Conservation (phyloP, 371 early-diverging fungal species). For the Funneliformis caledonium region DNA sequence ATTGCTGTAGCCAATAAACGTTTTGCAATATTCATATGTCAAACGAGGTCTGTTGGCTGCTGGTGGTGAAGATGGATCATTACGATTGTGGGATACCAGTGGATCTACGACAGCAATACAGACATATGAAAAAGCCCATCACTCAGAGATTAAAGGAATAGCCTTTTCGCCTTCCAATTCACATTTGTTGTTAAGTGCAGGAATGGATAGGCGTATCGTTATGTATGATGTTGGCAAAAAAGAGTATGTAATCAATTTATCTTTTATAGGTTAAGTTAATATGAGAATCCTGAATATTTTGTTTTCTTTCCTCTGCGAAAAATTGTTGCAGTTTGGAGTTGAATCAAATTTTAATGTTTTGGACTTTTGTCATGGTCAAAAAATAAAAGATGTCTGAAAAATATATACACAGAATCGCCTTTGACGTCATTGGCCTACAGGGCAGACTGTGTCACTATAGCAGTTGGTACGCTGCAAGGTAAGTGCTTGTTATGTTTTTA, state of each 20-base stretch:
- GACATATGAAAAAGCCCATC: slow-evolving; percentile 52
- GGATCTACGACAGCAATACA: slow-evolving; percentile 46
- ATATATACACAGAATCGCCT: slow-evolving; percentile 44
- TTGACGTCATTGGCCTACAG: slow-evolving; percentile 52
- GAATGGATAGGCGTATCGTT: slow-evolving; percentile 54
- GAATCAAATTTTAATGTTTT: background rate
- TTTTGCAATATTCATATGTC: slow-evolving; percentile 49
- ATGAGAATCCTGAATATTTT: background rate
- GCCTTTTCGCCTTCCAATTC: slow-evolving; percentile 60
- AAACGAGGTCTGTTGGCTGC: slow-evolving; percentile 53
- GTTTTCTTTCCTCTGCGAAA: background rate
- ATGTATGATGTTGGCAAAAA: slow-evolving; percentile 55
- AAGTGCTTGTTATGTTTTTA: background rate
- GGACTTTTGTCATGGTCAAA: background rate
- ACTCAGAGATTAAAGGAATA: slow-evolving; percentile 53
- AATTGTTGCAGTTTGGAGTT: too few relatives aligned
- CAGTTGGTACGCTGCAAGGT: slow-evolving; percentile 53
- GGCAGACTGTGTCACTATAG: slow-evolving; percentile 49
- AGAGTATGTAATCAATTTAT: slow-evolving; percentile 39
- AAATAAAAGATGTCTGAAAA: slow-evolving; percentile 43
- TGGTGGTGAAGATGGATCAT: slow-evolving; percentile 55
- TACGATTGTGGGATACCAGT: slow-evolving; percentile 60
- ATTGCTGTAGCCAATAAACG: slow-evolving; percentile 44
- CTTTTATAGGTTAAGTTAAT: background rate
- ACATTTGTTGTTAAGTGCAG: slow-evolving; percentile 55